Percentiles rank a stretch among this genome's conserved stretches.
Evolutionary conservation across 306 rosid genomes (phyloP).

Genomic region (Begonia fuchsioides): DNA sequence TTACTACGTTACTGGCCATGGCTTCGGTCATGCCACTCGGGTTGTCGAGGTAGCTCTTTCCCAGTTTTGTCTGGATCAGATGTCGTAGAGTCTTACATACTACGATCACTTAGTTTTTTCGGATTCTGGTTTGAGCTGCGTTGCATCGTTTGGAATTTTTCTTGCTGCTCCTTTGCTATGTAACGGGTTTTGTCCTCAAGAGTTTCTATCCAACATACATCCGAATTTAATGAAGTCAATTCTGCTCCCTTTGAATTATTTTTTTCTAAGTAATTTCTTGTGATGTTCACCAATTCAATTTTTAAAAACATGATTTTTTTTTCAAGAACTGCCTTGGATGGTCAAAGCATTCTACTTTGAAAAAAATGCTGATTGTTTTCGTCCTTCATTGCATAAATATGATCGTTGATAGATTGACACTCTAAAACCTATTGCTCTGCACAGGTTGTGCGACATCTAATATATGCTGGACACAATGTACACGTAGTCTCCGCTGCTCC

Average conservation of each 20-base stretch:
- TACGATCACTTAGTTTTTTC: not conserved
- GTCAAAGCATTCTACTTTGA: not conserved
- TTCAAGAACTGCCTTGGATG: not conserved
- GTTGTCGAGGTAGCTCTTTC: slow-evolving; percentile 56
- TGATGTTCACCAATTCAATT: too few relatives aligned
- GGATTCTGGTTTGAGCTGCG: not conserved
- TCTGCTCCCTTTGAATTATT: too few relatives aligned
- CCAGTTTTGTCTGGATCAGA: not conserved
- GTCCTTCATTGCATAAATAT: slow-evolving; percentile 1
- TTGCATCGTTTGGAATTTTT: not conserved
- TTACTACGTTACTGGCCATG: slow-evolving; percentile 86
- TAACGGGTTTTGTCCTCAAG: too few relatives aligned
- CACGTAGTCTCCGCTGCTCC: slow-evolving; percentile 95
- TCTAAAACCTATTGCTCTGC: slow-evolving; percentile 2
- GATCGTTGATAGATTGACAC: slow-evolving; percentile 3
- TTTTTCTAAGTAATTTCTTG: too few relatives aligned
- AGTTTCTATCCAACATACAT: too few relatives aligned
- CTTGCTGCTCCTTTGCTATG: not conserved
- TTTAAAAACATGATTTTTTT: not conserved
- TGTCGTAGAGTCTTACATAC: not conserved
- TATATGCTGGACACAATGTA: slow-evolving; percentile 82
- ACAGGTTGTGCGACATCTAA: slow-evolving; percentile 76
- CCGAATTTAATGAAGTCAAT: too few relatives aligned
- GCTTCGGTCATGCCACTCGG: slow-evolving; percentile 95
- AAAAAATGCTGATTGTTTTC: not conserved